phyloP scores from a whole-genome alignment of 192 early-diverging fungal genomes.

The Gaertneriomyces sp. region DNA sequence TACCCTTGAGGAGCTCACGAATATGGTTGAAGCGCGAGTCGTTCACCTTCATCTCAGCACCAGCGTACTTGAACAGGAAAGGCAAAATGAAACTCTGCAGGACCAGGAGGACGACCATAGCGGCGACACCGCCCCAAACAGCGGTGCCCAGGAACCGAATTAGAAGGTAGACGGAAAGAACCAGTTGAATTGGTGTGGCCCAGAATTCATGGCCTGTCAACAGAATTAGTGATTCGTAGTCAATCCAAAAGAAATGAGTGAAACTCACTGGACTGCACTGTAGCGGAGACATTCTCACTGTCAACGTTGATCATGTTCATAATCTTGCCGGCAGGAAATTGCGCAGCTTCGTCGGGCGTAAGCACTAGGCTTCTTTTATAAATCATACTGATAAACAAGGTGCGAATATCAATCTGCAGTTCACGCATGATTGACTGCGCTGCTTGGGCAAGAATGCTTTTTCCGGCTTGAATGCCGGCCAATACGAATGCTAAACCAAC shows the following conservation, averaged over 20 bases:
- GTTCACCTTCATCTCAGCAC: neutral
- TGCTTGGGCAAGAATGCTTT: no score
- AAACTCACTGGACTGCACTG: no score
- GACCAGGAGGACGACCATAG: constrained; percentile 5
- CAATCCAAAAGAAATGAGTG: no score
- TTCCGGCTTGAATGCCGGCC: neutral
- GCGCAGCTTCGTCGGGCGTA: no score
- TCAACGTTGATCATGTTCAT: constrained; percentile 33
- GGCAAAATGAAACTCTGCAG: constrained; percentile 5
- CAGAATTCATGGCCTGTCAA: no score
- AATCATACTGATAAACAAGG: neutral
- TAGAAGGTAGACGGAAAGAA: constrained; percentile 20
- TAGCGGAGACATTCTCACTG: no score
- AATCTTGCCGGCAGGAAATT: constrained; percentile 21
- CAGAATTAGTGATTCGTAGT: no score
- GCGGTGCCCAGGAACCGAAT: constrained; percentile 19
- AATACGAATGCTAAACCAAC: neutral
- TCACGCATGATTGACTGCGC: neutral
- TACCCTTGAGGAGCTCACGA: constrained; percentile 43
- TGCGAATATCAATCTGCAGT: neutral
- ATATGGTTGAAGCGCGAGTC: constrained; percentile 3
- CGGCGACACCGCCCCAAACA: constrained; percentile 1
- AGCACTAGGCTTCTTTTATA: constrained; percentile 14
- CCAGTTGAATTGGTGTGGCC: constrained; percentile 16
- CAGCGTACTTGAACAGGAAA: neutral